Evolutionary conservation across 257 asterid species (phyloP).

Genomic region (Scutellaria baicalensis): DNA sequence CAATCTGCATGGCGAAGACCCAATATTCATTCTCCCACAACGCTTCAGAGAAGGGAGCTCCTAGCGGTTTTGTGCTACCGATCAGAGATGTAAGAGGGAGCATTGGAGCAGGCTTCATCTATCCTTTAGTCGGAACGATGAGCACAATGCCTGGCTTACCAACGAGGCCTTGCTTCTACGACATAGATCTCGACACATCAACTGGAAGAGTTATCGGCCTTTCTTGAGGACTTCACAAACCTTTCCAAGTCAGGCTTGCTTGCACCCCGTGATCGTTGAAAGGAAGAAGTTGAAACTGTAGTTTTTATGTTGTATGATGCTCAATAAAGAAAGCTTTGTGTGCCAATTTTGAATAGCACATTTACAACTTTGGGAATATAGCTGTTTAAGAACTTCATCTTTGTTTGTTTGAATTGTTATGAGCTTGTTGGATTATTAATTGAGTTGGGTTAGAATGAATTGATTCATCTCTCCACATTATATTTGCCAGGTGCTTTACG

Average conservation of each 20-base stretch:
- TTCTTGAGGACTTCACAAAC: slow-evolving; percentile 40
- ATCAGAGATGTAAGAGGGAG: slow-evolving; percentile 90
- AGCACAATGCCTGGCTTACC: slow-evolving; percentile 99
- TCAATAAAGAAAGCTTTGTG: not conserved
- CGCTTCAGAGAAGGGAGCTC: slow-evolving; percentile 84
- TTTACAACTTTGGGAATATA: too few species aligned
- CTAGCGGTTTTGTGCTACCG: slow-evolving; percentile 75
- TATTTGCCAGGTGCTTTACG: too few species aligned
- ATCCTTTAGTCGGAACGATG: slow-evolving; percentile 94
- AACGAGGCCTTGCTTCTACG: slow-evolving; percentile 95
- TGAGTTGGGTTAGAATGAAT: too few species aligned
- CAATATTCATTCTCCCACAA: slow-evolving; percentile 90
- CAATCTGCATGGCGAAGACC: slow-evolving; percentile 99
- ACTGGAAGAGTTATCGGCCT: slow-evolving; percentile 89
- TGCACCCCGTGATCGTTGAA: not conserved
- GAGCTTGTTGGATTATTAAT: too few species aligned
- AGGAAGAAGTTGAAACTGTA: not conserved
- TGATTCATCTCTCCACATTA: too few species aligned
- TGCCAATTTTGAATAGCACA: not conserved
- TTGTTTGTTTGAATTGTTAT: too few species aligned
- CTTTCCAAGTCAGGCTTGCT: not conserved
- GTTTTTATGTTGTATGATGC: not conserved
- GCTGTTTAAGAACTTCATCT: too few species aligned
- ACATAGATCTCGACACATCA: slow-evolving; percentile 75
- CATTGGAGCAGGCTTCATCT: slow-evolving; percentile 95